These are phyloP conservation scores for Pyronema omphalodes DNA, from an alignment of 495 filamentous ascomycete genomes.

Conservation along the genomic window DNA sequence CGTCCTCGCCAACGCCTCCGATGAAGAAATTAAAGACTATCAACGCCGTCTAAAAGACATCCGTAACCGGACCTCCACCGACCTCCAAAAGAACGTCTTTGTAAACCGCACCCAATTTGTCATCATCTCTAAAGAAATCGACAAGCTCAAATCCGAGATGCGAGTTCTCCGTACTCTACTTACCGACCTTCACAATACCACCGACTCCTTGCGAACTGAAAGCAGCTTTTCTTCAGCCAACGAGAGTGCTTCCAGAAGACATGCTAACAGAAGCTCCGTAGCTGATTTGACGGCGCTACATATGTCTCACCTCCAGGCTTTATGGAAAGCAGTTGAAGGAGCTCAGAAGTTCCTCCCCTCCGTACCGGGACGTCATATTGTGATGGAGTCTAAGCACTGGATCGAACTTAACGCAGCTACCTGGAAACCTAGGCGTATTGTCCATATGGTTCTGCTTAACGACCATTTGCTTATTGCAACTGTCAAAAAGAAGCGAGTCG, in stretches of 20 bases:
- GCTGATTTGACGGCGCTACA: conserved; percentile 92
- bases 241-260: conserved; percentile 35
- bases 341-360: conserved; percentile 93
- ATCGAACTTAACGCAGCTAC: conserved; percentile 93
- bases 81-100: conserved; percentile 91
- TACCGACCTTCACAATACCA: conserved; percentile 46
- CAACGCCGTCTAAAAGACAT: conserved; percentile 56
- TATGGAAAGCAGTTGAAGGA: conserved; percentile 92
- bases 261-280: conserved; percentile 59
- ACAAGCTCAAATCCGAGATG: conserved; percentile 95
- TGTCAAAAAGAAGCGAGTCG: conserved; percentile 72
- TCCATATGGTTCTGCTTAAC: conserved; percentile 82
- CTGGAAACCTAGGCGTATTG: conserved; percentile 69
- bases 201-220: conserved; percentile 21
- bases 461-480: conserved; percentile 84
- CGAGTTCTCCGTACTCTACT: conserved; percentile 69
- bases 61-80: conserved; percentile 63
- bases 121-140: conserved; percentile 96
- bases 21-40: conserved; percentile 76
- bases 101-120: conserved; percentile 98
- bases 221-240: conserved; percentile 23
- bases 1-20: conserved; percentile 77
- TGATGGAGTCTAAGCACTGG: conserved; percentile 79
- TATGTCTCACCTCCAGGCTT: conserved; percentile 65
- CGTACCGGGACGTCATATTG: conserved; percentile 72